These are phyloP conservation scores for Nitzschia putrida DNA, from an alignment of 108 stramenopile species.

Conservation along the genomic window DNA sequence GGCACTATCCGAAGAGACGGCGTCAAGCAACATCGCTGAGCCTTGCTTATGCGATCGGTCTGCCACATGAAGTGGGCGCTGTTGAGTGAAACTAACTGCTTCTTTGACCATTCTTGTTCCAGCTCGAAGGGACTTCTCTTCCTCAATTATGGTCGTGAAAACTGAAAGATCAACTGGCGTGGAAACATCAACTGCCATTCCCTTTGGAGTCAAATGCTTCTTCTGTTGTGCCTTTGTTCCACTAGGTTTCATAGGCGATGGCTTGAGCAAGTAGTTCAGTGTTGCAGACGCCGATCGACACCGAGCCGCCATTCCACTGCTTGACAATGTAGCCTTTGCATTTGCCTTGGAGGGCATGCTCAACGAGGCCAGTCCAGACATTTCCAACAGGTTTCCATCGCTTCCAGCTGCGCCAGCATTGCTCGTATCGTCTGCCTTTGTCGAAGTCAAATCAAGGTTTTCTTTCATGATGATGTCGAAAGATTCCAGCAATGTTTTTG, in stretches of 20 bases:
- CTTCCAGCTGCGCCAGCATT: slow-evolving; percentile 15
- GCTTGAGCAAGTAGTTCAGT: slow-evolving; percentile 68
- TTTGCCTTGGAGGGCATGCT: slow-evolving; percentile 13
- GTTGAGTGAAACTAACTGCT: slow-evolving; percentile 57
- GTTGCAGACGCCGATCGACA: slow-evolving; percentile 46
- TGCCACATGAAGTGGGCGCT: slow-evolving; percentile 25
- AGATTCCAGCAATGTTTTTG: slow-evolving; percentile 63
- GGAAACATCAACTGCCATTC: slow-evolving; percentile 41
- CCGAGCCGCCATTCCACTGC: slow-evolving; percentile 8
- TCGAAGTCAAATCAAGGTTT: slow-evolving; percentile 4
- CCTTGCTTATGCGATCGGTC: background rate
- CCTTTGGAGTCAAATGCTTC: slow-evolving; percentile 46
- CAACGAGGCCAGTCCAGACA: slow-evolving; percentile 17
- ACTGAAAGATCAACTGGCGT: slow-evolving; percentile 48
- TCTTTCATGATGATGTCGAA: slow-evolving; percentile 44
- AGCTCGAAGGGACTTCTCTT: slow-evolving; percentile 34
- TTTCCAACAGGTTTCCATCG: slow-evolving; percentile 41
- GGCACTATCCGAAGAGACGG: slow-evolving; percentile 9
- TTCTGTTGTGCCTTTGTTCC: slow-evolving; percentile 83
- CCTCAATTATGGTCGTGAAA: slow-evolving; percentile 50
- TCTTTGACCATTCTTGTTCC: slow-evolving; percentile 40
- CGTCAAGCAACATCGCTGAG: background rate
- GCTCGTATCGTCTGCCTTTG: slow-evolving; percentile 22
- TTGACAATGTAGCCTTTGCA: slow-evolving; percentile 2
- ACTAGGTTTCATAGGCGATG: slow-evolving; percentile 88